These are phyloP conservation scores for Parathielavia appendiculata DNA, from an alignment of 495 filamentous ascomycete genomes.

Conservation along the genomic window DNA sequence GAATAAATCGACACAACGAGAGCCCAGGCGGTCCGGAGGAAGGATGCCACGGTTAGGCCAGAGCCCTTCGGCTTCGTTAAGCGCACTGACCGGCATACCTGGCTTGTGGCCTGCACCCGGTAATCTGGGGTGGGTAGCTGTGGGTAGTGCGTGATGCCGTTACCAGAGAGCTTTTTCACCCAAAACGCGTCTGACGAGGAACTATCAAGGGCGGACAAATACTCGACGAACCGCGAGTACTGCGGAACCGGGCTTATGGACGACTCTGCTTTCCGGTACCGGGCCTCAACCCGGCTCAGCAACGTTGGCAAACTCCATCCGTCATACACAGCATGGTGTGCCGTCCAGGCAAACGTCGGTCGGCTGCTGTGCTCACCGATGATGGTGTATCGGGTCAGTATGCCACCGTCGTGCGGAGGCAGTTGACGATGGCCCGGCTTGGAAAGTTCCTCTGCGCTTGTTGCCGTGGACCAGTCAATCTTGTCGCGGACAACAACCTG, in stretches of 20 bases:
- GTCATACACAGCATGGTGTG: slow-evolving; percentile 62
- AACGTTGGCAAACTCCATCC: slow-evolving; percentile 51
- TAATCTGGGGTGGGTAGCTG: slow-evolving; percentile 24
- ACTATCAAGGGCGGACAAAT: slow-evolving; percentile 18
- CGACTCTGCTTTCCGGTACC: slow-evolving; percentile 15
- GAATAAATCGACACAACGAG: slow-evolving; percentile 31
- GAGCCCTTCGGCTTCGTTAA: slow-evolving; percentile 17
- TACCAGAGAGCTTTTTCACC: slow-evolving; percentile 20
- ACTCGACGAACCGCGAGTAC: slow-evolving; percentile 26
- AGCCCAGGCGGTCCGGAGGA: slow-evolving; percentile 40
- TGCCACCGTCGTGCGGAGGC: slow-evolving; percentile 21
- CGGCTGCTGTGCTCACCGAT: slow-evolving; percentile 26
- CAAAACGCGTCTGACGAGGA: slow-evolving; percentile 22
- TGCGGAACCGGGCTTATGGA: slow-evolving; percentile 25
- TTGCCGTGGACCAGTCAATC: slow-evolving; percentile 16
- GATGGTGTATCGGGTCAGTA: slow-evolving; percentile 17
- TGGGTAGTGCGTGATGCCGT: slow-evolving; percentile 27
- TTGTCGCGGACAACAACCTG: slow-evolving; percentile 22
- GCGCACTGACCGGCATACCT: not conserved
- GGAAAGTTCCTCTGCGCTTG: slow-evolving; percentile 5
- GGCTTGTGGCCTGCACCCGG: slow-evolving; percentile 21
- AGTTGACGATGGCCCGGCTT: slow-evolving; percentile 5
- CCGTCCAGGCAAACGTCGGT: slow-evolving; percentile 41
- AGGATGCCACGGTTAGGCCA: slow-evolving; percentile 27
- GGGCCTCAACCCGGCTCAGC: slow-evolving; percentile 18